Evolutionary conservation across 1,284 basidiomycete species (phyloP), one percentile per base, ranked within the genome.

Genomic region (Puccinia novopanici): DNA sequence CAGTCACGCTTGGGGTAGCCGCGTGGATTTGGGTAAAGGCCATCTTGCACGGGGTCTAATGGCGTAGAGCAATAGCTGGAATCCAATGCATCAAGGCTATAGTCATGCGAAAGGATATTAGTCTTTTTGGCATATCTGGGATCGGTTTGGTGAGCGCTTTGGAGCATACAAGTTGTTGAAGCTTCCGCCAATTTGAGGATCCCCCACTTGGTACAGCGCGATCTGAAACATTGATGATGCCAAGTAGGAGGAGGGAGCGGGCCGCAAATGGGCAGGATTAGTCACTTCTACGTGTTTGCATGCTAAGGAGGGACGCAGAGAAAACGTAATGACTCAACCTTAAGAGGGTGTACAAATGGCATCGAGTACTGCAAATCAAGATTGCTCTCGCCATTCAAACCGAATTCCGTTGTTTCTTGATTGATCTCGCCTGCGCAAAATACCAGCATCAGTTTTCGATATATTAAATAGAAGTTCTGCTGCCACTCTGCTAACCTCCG

Each of bases 41-140:
- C 87, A 83, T 90, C 88, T 74, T 87, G 83, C 22, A 81, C 83
- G 9, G 88, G 87, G 83, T 90, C 89, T 59, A 91, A 90, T 2
- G 90, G 90, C 3, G 90, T 90, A 0, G 87, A 88, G 82, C 91
- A 91, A 85, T 88, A 92, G 0, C 87, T 86, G 2, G 84, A 87
- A 82, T 89, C 89, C 2, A 89, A 83, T 9, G 87, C 87, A 82
- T 89, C 88, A 13, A 89, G 86, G 82, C 75, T 78, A 71, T 48
- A 15, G 54, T 10, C 48, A 24, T 10, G 48, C 22, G 17, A 70
- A 52, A 50, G 17, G 17, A 19, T 6, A 9, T 70, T 27, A 52
- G 24, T n/a, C n/a, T 70, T 70, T 70, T 45, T 17, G 42, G 67
- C 37, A 40, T 15, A 5, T 37, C 27, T 9, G 22, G n/a, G 24